Evolutionary conservation across 768 basidiomycete species (phyloP).

Genomic region (Boletus subcaerulescens): DNA sequence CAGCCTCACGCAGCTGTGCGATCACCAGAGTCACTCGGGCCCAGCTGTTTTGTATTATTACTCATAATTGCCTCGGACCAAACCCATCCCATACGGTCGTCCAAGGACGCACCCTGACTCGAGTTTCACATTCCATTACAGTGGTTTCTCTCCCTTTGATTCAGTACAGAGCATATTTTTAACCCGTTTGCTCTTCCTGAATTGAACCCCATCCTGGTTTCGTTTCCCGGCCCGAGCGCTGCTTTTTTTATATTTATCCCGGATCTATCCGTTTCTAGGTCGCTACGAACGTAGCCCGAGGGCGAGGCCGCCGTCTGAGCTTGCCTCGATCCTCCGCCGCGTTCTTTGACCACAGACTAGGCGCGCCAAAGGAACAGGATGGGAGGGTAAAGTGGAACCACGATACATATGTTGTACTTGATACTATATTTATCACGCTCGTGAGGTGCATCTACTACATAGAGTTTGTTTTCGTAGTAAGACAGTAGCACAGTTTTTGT

Average conservation of each 20-base stretch:
- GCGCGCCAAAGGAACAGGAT: conserved; percentile 5
- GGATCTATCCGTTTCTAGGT: conserved; percentile 18
- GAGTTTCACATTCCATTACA: conserved; percentile 19
- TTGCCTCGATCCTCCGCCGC: not conserved
- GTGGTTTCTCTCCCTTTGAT: conserved; percentile 16
- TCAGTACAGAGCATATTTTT: conserved; percentile 14
- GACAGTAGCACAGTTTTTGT: not conserved
- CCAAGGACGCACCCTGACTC: conserved; percentile 19
- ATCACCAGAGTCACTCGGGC: conserved; percentile 5
- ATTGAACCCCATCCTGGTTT: conserved; percentile 10
- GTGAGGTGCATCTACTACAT: conserved; percentile 2
- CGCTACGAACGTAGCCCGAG: conserved; percentile 5
- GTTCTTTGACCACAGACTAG: conserved; percentile 5
- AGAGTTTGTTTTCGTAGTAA: conserved; percentile 8
- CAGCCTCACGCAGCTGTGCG: conserved; percentile 21
- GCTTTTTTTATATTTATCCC: conserved; percentile 25
- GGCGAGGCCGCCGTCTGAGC: not conserved
- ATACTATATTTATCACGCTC: conserved; percentile 22
- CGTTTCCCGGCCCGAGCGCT: conserved; percentile 8
- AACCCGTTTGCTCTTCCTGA: conserved; percentile 20
- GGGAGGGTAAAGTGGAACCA: not conserved
- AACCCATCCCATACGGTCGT: conserved; percentile 18
- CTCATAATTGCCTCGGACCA: conserved; percentile 32
- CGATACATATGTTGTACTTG: conserved; percentile 21
- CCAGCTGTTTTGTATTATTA: conserved; percentile 32